Evolutionary conservation across 176 grass and related monocot species (phyloP), one percentile per base, ranked within the genome.

Genomic region (Carex scoparia): DNA sequence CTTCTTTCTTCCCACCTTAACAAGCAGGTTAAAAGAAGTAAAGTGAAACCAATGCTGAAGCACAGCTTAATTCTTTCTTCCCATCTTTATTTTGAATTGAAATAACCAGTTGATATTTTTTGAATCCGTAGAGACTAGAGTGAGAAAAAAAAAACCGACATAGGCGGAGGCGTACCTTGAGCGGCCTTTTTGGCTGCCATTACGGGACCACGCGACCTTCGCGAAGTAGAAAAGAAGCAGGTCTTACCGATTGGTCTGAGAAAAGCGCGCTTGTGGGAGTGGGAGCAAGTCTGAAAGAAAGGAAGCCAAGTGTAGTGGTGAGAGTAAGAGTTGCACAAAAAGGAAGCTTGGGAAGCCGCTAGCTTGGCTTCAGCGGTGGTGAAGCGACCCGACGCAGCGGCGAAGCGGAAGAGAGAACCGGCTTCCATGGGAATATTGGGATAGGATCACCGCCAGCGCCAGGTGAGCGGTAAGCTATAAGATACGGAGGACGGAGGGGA

Each of bases 151-250:
- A 33, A 60, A 85, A 90, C 31, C 12, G 40, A 35, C 28, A 28
- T 54, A 83, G 85, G 69, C 11, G 3, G 85, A 98, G 85, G 69
- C 11, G 3, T 86, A 98, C 95, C 95, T 86, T 93, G 57, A 31
- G 89, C 86, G 27, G 89, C 89, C 87, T 93, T 98, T 90, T 98
- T 94, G 64, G 93, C 95, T 1, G 93, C 91, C 95, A 98, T 98
- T 40, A 94, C 82, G 4, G 95, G 95, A 0, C 95, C 95, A 28
- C 95, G 84, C 44, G 91, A 92, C 46, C 95, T 87, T 57, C 95
- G 80, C 10, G 93, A 98, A 55, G 58, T 57, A 38, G 81, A 69
- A 56, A 68, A 44, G 46, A 77, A 85, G 63, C 80, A 87, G 65
- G 85, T 91, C 57, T 64, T 42, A 75, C 81, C 48, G 57, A 76